A percentile compares a stretch with the other conserved stretches of the same genome.
phyloP scores from a whole-genome alignment of 495 filamentous ascomycete genomes.

The Neurospora terricola region DNA sequence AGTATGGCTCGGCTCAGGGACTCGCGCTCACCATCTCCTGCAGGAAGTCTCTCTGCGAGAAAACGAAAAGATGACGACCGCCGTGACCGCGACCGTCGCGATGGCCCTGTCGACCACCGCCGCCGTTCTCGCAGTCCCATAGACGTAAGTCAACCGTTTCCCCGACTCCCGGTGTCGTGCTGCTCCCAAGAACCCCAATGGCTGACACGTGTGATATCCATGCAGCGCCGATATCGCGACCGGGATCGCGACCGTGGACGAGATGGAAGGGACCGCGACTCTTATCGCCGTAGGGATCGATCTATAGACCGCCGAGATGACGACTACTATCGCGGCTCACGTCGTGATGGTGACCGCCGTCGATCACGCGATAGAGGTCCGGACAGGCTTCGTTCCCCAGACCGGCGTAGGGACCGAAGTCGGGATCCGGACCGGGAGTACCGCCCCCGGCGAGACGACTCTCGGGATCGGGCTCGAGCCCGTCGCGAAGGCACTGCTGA shows the following conservation, averaged over 20 bases:
- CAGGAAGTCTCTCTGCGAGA: conserved; percentile 78
- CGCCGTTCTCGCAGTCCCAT: conserved; percentile 60
- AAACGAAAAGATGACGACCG: conserved; percentile 70
- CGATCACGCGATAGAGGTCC: conserved; percentile 55
- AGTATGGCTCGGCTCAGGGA: conserved; percentile 85
- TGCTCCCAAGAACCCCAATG: neutral
- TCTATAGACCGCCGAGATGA: conserved; percentile 68
- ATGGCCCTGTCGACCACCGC: conserved; percentile 45
- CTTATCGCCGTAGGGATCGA: conserved; percentile 60
- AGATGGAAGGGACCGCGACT: conserved; percentile 48
- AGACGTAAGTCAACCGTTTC: conserved; percentile 46
- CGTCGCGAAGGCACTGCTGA: conserved; percentile 72
- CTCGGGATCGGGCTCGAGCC: conserved; percentile 58
- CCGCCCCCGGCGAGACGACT: conserved; percentile 69
- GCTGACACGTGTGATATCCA: conserved; percentile 22
- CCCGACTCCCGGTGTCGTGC: neutral
- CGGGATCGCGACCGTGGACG: conserved; percentile 40
- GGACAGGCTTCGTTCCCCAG: conserved; percentile 34
- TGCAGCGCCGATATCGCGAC: conserved; percentile 46
- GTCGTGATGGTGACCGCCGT: conserved; percentile 36
- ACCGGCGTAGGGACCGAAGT: conserved; percentile 38
- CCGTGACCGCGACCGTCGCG: conserved; percentile 53
- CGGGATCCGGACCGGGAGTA: conserved; percentile 56
- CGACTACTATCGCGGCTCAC: conserved; percentile 51
- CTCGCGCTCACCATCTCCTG: conserved; percentile 92